Evolutionary conservation across 176 grass and related monocot species (phyloP).

Genomic region (Pharus latifolius): DNA sequence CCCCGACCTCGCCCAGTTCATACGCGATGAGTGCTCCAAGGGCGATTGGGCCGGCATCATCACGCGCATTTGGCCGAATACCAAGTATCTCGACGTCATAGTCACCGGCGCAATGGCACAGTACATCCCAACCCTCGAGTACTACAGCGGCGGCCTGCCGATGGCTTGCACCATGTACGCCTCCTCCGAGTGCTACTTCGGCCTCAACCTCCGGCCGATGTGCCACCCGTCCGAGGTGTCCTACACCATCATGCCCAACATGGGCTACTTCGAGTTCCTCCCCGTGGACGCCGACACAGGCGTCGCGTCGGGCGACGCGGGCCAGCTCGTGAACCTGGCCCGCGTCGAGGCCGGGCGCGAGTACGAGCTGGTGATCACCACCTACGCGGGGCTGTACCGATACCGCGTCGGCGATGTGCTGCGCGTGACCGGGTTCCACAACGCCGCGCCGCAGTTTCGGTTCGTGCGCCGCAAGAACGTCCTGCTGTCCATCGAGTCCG

Average conservation of each 20-base stretch:
- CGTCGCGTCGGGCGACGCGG: slow-evolving; percentile 1
- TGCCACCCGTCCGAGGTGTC: slow-evolving; percentile 80
- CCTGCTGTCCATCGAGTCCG: slow-evolving; percentile 85
- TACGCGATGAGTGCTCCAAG: slow-evolving; percentile 48
- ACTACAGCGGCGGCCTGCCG: slow-evolving; percentile 77
- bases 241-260: slow-evolving; percentile 99
- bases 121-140: slow-evolving; percentile 80
- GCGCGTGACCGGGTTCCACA: slow-evolving; percentile 73
- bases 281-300: slow-evolving; percentile 35
- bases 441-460: slow-evolving; percentile 72
- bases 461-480: slow-evolving; percentile 98
- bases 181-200: slow-evolving; percentile 93
- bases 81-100: slow-evolving; percentile 94
- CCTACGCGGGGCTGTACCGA: slow-evolving; percentile 77
- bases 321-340: slow-evolving; percentile 69
- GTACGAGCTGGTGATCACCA: slow-evolving; percentile 98
- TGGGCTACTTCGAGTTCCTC: slow-evolving; percentile 99
- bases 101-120: slow-evolving; percentile 96
- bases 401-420: slow-evolving; percentile 98
- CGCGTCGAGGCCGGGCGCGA: slow-evolving; percentile 67
- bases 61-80: slow-evolving; percentile 75
- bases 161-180: slow-evolving; percentile 99
- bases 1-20: slow-evolving; percentile 45
- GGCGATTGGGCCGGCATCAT: slow-evolving; percentile 84
- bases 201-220: slow-evolving; percentile 79